Conservation (phyloP, 495 filamentous ascomycete genomes). For the Xylaria acuta region DNA sequence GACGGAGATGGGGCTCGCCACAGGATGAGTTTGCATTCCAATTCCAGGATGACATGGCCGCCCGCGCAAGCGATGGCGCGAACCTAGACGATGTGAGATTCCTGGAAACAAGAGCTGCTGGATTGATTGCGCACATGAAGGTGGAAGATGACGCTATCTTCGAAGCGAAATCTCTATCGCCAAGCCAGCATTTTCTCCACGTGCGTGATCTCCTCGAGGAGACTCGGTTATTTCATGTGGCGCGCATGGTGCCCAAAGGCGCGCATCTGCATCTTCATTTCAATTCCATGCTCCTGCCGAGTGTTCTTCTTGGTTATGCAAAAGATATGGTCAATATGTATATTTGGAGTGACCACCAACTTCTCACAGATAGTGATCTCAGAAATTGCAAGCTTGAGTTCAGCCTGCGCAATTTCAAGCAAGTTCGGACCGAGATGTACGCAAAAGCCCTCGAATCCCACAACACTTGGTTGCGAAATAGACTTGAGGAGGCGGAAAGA, state of each 20-base stretch:
- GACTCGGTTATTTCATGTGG: conserved; percentile 50
- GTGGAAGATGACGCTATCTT: conserved; percentile 40
- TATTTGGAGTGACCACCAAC: conserved; percentile 53
- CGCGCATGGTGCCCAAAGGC: conserved; percentile 57
- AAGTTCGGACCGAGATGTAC: conserved; percentile 25
- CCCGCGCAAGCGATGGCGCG: conserved; percentile 25
- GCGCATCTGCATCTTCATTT: conserved; percentile 64
- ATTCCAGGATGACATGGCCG: conserved; percentile 34
- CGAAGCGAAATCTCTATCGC: conserved; percentile 19
- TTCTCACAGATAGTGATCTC: conserved; percentile 41
- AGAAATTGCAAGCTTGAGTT: conserved; percentile 57
- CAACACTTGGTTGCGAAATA: background rate
- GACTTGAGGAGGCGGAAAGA: conserved; percentile 4
- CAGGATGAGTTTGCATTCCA: conserved; percentile 12
- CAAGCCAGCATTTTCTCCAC: conserved; percentile 18
- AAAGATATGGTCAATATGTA: conserved; percentile 59
- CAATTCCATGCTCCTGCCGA: conserved; percentile 59
- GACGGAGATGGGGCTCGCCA: background rate
- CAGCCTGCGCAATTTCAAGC: conserved; percentile 46
- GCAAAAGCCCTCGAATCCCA: conserved; percentile 15
- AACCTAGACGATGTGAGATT: conserved; percentile 25
- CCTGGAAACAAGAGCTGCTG: conserved; percentile 30
- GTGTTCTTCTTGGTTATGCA: conserved; percentile 57
- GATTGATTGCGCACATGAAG: conserved; percentile 39
- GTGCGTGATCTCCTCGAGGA: conserved; percentile 31